These are phyloP conservation scores for Cyberlindnera maclurae DNA, from an alignment of 805 yeast species.

Conservation along the genomic window DNA sequence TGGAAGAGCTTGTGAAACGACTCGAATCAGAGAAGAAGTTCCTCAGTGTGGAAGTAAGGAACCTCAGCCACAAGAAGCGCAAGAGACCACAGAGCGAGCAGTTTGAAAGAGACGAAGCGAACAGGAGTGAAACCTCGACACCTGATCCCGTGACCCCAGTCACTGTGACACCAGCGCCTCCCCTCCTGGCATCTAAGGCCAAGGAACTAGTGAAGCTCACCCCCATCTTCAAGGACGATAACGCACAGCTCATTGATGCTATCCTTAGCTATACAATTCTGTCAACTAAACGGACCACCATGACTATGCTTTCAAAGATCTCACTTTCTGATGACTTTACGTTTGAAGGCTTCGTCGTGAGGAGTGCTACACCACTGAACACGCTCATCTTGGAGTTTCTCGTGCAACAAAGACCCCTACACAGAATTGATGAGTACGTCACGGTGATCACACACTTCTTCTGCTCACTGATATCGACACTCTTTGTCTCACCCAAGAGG, in stretches of 20 bases:
- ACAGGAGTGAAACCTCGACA: neutral
- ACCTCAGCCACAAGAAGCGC: conserved; percentile 15
- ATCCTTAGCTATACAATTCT: conserved; percentile 29
- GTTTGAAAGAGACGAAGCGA: conserved; percentile 4
- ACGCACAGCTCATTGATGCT: conserved; percentile 29
- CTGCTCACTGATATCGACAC: conserved; percentile 21
- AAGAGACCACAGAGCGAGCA: conserved; percentile 10
- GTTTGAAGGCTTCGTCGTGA: conserved; percentile 21
- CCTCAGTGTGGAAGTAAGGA: conserved; percentile 40
- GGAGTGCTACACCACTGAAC: conserved; percentile 27
- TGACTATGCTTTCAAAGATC: conserved; percentile 30
- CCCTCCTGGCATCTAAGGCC: neutral
- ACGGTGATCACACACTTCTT: conserved; percentile 33
- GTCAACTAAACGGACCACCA: conserved; percentile 27
- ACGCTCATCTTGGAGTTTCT: conserved; percentile 34
- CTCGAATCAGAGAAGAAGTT: conserved; percentile 52
- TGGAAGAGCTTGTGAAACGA: conserved; percentile 35
- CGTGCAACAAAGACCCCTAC: conserved; percentile 32
- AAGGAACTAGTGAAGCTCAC: conserved; percentile 6
- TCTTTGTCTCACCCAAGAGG: neutral
- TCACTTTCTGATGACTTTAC: conserved; percentile 7
- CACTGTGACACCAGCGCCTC: conserved; percentile 5
- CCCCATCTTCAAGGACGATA: conserved; percentile 26
- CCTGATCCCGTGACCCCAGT: conserved; percentile 9
- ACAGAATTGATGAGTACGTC: conserved; percentile 44